These are phyloP conservation scores for Penstemon newberryi DNA, from an alignment of 257 asterid genomes.

Conservation along the genomic window DNA sequence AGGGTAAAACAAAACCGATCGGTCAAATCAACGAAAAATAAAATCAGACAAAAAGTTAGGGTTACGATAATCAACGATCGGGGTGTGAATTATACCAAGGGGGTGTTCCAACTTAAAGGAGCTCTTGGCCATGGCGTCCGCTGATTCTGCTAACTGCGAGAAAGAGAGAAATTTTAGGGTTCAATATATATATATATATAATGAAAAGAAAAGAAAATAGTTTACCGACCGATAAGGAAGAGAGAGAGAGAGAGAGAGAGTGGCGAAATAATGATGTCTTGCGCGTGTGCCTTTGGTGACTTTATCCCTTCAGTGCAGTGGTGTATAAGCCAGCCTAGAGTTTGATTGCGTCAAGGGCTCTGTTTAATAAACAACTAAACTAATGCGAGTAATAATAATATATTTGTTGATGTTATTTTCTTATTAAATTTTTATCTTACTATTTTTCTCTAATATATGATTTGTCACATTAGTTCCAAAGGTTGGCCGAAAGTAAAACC, in stretches of 20 bases:
- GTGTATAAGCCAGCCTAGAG: background rate
- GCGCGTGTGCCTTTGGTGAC: background rate
- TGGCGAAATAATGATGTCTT: background rate
- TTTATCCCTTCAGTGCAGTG: constrained; percentile 20
- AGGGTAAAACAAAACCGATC: constrained; percentile 4
- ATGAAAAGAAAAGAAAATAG: constrained; percentile 14
- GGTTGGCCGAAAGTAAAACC: too few relatives aligned
- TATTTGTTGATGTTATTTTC: too few relatives aligned
- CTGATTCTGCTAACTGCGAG: constrained; percentile 26
- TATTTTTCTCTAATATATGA: too few relatives aligned
- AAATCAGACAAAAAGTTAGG: constrained; percentile 19
- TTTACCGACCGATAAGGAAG: constrained; percentile 4
- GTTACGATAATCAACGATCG: constrained; percentile 22
- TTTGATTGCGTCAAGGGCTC: background rate
- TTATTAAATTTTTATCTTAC: too few relatives aligned
- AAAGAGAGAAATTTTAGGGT: constrained; percentile 8
- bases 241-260: constrained; percentile 17
- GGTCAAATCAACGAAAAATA: background rate
- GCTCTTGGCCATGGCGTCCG: constrained; percentile 58
- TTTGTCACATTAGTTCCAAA: too few relatives aligned
- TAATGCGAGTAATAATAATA: too few relatives aligned
- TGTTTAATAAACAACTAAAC: background rate
- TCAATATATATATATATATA: background rate
- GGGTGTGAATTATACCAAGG: constrained; percentile 44
- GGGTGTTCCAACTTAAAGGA: constrained; percentile 78